phyloP scores from a whole-genome alignment of 768 basidiomycete species.

The Fomitopsis serialis region DNA sequence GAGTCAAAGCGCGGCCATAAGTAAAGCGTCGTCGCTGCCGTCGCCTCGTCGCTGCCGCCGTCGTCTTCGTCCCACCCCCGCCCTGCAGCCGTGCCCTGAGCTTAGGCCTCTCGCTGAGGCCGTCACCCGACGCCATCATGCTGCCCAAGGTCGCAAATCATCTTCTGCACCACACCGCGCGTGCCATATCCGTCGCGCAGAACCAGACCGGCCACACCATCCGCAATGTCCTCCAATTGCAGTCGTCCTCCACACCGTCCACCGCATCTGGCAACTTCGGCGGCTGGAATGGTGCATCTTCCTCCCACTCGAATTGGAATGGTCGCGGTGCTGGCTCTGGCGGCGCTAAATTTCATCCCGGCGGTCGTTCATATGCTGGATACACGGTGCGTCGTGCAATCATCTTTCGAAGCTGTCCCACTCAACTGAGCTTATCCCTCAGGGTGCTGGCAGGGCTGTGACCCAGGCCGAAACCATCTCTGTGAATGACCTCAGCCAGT shows the following conservation, averaged over 20 bases:
- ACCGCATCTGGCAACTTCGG: conserved; percentile 29
- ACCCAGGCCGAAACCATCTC: conserved; percentile 66
- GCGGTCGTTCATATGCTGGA: conserved; percentile 64
- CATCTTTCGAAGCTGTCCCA: neutral
- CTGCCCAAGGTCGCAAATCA: conserved; percentile 81
- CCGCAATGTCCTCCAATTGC: conserved; percentile 72
- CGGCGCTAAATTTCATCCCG: conserved; percentile 66
- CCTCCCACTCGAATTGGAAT: conserved; percentile 42
- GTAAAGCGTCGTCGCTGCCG: neutral
- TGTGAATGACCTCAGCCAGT: conserved; percentile 33
- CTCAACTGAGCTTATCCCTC: neutral
- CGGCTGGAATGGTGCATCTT: conserved; percentile 40
- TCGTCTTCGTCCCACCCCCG: neutral
- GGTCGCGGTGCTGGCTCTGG: conserved; percentile 62
- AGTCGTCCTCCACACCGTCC: conserved; percentile 42
- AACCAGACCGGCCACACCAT: conserved; percentile 62
- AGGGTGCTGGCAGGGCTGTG: conserved; percentile 68
- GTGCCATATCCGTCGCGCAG: conserved; percentile 73
- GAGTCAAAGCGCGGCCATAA: no score
- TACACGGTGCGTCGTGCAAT: conserved; percentile 48
- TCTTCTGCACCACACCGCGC: conserved; percentile 67
- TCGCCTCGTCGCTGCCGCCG: neutral
- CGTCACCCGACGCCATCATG: conserved; percentile 36
- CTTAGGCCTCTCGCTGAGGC: neutral
- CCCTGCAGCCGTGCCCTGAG: neutral